These are phyloP conservation scores for Penicillium antarcticum DNA, from an alignment of 495 filamentous ascomycete species.

Conservation along the genomic window DNA sequence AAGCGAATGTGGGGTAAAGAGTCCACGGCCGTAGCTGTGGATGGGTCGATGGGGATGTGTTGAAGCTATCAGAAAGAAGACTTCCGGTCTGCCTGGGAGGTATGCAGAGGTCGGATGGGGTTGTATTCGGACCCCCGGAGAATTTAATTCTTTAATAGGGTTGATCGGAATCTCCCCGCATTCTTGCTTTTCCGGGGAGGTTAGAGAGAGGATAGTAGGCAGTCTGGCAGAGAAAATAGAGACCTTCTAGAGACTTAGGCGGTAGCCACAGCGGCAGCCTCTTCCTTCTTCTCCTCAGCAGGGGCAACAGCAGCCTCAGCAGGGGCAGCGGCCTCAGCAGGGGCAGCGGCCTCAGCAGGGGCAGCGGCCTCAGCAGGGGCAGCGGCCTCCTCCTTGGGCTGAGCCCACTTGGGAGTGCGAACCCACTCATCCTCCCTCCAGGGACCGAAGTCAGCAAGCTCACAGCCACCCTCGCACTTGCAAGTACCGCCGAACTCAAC, in stretches of 20 bases:
- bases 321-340: slow-evolving; percentile 21
- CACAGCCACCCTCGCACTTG: slow-evolving; percentile 78
- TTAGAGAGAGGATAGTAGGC: not conserved
- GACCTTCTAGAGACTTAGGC: slow-evolving; percentile 23
- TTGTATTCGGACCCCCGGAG: not conserved
- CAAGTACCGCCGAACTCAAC: slow-evolving; percentile 82
- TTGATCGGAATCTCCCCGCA: slow-evolving; percentile 1
- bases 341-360: slow-evolving; percentile 24
- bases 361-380: too few relatives aligned
- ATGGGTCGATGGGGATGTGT: slow-evolving; percentile 19
- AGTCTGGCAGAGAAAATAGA: slow-evolving; percentile 4
- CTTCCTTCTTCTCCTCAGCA: slow-evolving; percentile 28
- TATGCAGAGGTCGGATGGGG: not conserved
- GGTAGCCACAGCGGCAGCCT: slow-evolving; percentile 27
- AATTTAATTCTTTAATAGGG: not conserved
- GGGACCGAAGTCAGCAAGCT: slow-evolving; percentile 83
- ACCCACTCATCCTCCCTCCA: slow-evolving; percentile 82
- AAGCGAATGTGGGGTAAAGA: slow-evolving; percentile 53
- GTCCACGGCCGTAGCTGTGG: slow-evolving; percentile 9
- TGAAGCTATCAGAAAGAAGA: slow-evolving; percentile 11
- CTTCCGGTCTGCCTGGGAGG: slow-evolving; percentile 1
- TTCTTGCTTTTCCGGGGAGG: not conserved
- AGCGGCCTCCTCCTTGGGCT: slow-evolving; percentile 43
- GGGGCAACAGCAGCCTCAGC: slow-evolving; percentile 16
- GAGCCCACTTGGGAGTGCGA: slow-evolving; percentile 66